These are phyloP conservation scores for Saturnispora zaruensis DNA, from an alignment of 805 yeast species.

Conservation along the genomic window DNA sequence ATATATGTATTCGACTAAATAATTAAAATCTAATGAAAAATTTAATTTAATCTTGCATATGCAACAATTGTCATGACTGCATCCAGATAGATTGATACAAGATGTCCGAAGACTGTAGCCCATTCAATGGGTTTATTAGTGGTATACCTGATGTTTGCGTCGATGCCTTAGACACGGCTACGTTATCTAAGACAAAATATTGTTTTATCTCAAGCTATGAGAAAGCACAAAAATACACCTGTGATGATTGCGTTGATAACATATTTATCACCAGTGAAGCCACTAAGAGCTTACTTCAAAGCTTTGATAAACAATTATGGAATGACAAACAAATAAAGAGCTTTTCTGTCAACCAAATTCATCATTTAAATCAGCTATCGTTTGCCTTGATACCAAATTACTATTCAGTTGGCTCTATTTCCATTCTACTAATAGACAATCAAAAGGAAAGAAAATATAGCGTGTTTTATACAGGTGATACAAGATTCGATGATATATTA, in stretches of 20 bases:
- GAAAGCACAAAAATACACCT: constrained; percentile 13
- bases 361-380: background rate
- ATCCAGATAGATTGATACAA: too few relatives aligned
- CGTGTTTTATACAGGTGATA: constrained; percentile 18
- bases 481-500: constrained; percentile 11
- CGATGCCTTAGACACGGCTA: constrained; percentile 12
- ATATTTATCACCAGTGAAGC: constrained; percentile 1
- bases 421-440: constrained; percentile 11
- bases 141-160: constrained; percentile 11
- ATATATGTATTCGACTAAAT: background rate
- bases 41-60: background rate
- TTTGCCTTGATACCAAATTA: constrained; percentile 16
- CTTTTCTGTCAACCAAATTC: background rate
- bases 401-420: constrained; percentile 18
- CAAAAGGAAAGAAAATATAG: background rate
- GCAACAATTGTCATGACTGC: background rate
- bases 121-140: constrained; percentile 13
- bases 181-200: background rate
- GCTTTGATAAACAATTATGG: background rate
- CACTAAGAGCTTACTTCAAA: constrained; percentile 2
- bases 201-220: constrained; percentile 18
- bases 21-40: background rate
- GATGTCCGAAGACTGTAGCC: background rate
- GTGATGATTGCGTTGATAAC: background rate
- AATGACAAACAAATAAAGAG: background rate